A percentile compares a stretch with the other conserved stretches of the same genome.
Evolutionary conservation across 2,329 filamentous ascomycete species (phyloP).

Genomic region (Paracamarosporium sp.): DNA sequence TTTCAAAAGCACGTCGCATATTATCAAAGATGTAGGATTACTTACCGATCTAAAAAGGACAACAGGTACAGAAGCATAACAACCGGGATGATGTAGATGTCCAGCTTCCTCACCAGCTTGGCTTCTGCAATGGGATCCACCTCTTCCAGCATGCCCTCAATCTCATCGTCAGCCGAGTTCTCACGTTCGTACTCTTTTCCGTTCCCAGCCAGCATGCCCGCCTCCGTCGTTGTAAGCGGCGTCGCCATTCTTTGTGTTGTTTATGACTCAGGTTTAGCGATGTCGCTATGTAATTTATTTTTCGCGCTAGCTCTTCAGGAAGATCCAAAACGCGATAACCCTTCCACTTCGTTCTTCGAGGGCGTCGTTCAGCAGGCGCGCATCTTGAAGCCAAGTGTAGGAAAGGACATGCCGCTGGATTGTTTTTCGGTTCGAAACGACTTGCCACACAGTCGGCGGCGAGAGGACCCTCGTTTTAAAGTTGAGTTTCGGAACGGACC

Average conservation of each 20-base stretch:
- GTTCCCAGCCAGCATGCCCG: conserved; percentile 4
- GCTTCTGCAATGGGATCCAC: conserved; percentile 55
- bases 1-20: neutral
- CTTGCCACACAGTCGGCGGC: conserved; percentile 15
- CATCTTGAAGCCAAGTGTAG: conserved; percentile 26
- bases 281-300: neutral
- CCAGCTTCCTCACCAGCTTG: conserved; percentile 69
- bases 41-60: conserved; percentile 74
- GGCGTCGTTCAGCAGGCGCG: conserved; percentile 1
- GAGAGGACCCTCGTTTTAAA: conserved; percentile 26
- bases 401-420: conserved; percentile 25
- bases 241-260: neutral
- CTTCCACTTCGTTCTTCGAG: neutral
- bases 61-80: conserved; percentile 76
- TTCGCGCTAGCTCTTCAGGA: neutral
- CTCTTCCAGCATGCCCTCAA: conserved; percentile 34
- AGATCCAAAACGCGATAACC: neutral
- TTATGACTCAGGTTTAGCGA: neutral
- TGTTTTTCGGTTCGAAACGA: neutral
- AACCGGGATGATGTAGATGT: conserved; percentile 68
- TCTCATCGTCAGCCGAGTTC: conserved; percentile 25
- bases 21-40: conserved; percentile 8
- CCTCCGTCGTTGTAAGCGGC: neutral
- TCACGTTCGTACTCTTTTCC: conserved; percentile 13
- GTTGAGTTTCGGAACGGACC: conserved; percentile 14